These are phyloP conservation scores for Picochlorum costavermella DNA, from an alignment of 139 green algal species.

Conservation along the genomic window DNA sequence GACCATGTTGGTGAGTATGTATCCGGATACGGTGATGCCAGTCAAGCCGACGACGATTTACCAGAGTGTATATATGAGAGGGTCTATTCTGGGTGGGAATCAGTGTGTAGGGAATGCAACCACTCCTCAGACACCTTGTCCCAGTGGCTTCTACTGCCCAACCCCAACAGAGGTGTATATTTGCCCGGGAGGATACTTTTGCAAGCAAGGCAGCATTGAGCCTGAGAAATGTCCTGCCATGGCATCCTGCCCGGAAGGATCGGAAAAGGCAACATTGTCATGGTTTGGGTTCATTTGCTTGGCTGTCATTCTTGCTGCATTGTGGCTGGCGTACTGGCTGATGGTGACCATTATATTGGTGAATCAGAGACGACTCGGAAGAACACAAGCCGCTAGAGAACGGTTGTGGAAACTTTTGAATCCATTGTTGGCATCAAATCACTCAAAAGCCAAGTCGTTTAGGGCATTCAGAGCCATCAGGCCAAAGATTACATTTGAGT, in stretches of 20 bases:
- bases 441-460: constrained; percentile 19
- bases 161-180: constrained; percentile 3
- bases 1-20: neutral
- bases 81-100: constrained; percentile 31
- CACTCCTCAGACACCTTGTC: constrained; percentile 9
- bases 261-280: constrained; percentile 13
- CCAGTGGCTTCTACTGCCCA: constrained; percentile 34
- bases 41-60: constrained; percentile 12
- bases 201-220: constrained; percentile 19
- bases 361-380: constrained; percentile 1
- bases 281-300: constrained; percentile 26
- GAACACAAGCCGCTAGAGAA: constrained; percentile 24
- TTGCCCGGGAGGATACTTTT: constrained; percentile 36
- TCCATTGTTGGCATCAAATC: constrained; percentile 15
- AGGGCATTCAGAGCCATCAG: constrained; percentile 28
- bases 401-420: constrained; percentile 20
- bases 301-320: constrained; percentile 5
- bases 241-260: constrained; percentile 28
- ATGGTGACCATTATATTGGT: neutral
- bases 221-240: constrained; percentile 32
- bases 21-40: constrained; percentile 14
- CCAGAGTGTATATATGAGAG: constrained; percentile 23
- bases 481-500: constrained; percentile 30
- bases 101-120: constrained; percentile 28
- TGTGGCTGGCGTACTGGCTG: constrained; percentile 8